Percentiles rank a stretch among this genome's conserved stretches.
Evolutionary conservation across 108 stramenopile genomes (phyloP).

Genomic region (Pseudonitzschia delicatissima): DNA sequence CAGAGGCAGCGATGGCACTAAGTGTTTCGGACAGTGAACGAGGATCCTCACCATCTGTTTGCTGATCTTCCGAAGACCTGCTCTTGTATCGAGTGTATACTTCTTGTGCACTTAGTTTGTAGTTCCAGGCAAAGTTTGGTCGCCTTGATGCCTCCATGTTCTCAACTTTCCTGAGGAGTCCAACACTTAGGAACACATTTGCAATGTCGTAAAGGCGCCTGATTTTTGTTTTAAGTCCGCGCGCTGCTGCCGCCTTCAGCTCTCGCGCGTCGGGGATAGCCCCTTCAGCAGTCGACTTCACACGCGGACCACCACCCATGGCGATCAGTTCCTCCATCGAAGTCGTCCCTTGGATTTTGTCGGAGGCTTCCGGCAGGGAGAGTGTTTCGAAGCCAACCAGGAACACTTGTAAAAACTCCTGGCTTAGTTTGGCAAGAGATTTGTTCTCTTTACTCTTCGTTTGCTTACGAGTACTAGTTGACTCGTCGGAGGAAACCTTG

Average conservation of each 20-base stretch:
- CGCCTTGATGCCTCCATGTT: slow-evolving; percentile 31
- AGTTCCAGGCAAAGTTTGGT: slow-evolving; percentile 65
- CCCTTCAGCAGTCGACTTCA: slow-evolving; percentile 4
- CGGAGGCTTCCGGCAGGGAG: slow-evolving; percentile 66
- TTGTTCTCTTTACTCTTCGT: slow-evolving; percentile 43
- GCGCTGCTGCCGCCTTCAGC: slow-evolving; percentile 31
- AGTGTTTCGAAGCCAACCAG: slow-evolving; percentile 64
- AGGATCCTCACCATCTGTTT: too few species aligned
- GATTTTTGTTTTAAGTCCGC: slow-evolving; percentile 88
- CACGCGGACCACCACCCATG: slow-evolving; percentile 14
- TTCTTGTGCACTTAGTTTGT: slow-evolving; percentile 36
- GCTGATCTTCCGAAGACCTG: too few species aligned
- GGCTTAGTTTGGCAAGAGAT: slow-evolving; percentile 75
- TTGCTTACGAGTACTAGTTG: neutral
- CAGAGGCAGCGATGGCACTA: too few species aligned
- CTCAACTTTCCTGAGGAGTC: slow-evolving; percentile 75
- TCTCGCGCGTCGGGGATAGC: slow-evolving; percentile 17
- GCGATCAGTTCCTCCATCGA: slow-evolving; percentile 28
- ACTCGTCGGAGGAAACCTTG: neutral
- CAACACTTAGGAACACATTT: slow-evolving; percentile 83
- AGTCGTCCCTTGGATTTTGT: slow-evolving; percentile 66
- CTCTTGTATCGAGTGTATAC: slow-evolving; percentile 23
- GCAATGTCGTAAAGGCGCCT: slow-evolving; percentile 97
- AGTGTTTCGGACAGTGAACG: too few species aligned
- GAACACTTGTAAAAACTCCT: slow-evolving; percentile 85